Percentiles rank a stretch among this genome's conserved stretches.
Evolutionary conservation across 2,329 filamentous ascomycete species (phyloP).

Genomic region (Fusarium sp.): DNA sequence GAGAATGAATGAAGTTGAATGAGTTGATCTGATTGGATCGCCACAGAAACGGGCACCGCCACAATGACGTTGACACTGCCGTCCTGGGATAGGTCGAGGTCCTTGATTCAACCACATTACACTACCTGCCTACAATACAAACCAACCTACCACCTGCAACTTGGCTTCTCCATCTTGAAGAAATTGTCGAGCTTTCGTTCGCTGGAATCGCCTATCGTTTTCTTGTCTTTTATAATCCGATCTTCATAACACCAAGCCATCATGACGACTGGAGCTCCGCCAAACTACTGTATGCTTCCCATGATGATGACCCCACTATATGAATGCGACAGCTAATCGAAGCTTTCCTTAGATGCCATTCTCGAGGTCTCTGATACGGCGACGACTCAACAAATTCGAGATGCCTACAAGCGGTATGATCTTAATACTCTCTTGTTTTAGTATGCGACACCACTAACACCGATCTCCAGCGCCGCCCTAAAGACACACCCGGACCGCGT

Average conservation of each 20-base stretch:
- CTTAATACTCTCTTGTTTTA: neutral
- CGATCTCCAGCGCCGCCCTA: constrained; percentile 76
- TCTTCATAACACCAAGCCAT: constrained; percentile 27
- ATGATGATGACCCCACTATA: constrained; percentile 25
- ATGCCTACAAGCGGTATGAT: constrained; percentile 89
- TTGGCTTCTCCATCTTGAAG: constrained; percentile 19
- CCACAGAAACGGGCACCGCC: constrained; percentile 53
- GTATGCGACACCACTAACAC: constrained; percentile 29
- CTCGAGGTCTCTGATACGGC: constrained; percentile 81
- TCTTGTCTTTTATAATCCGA: constrained; percentile 6
- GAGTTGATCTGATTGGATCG: constrained; percentile 35
- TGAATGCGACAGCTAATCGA: constrained; percentile 30
- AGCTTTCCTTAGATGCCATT: constrained; percentile 70
- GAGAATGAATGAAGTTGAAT: constrained; percentile 19
- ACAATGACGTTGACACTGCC: constrained; percentile 59
- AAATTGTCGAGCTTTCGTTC: constrained; percentile 13
- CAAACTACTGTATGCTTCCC: constrained; percentile 68
- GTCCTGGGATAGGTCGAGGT: constrained; percentile 25
- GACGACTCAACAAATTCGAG: constrained; percentile 85
- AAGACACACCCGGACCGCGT: constrained; percentile 96
- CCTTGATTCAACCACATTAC: constrained; percentile 23
- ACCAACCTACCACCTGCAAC: constrained; percentile 24
- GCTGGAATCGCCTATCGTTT: constrained; percentile 15
- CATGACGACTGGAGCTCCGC: constrained; percentile 60
- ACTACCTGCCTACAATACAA: constrained; percentile 7